Percentiles rank a stretch among this genome's conserved stretches.
Evolutionary conservation across 2,329 filamentous ascomycete genomes (phyloP).

Genomic region (Mycosphaerelloides madeirae): DNA sequence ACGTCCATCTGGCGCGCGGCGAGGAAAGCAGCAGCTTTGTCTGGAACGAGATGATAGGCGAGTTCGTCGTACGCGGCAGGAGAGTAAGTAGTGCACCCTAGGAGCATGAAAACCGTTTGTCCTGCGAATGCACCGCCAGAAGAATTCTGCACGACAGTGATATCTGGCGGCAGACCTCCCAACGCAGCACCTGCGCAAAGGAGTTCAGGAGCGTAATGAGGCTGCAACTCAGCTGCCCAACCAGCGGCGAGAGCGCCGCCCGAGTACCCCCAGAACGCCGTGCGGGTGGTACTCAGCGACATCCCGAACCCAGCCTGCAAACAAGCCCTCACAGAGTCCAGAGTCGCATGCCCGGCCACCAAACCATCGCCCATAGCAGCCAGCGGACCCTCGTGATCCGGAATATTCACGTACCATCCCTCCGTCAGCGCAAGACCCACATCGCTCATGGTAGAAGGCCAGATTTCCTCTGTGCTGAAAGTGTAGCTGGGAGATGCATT

Average conservation of each 20-base stretch:
- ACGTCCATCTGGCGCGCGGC: slow-evolving; percentile 3
- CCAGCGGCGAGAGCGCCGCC: slow-evolving; percentile 49
- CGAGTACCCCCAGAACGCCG: slow-evolving; percentile 48
- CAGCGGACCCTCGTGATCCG: slow-evolving; percentile 40
- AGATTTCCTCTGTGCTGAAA: too few species aligned
- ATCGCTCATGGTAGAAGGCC: too few species aligned
- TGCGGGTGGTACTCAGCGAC: background rate
- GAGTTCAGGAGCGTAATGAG: slow-evolving; percentile 50
- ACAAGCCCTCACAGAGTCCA: slow-evolving; percentile 40
- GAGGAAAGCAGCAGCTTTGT: slow-evolving; percentile 32
- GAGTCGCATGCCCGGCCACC: slow-evolving; percentile 38
- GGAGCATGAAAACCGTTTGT: slow-evolving; percentile 28
- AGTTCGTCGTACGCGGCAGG: slow-evolving; percentile 24
- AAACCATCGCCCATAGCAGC: slow-evolving; percentile 39
- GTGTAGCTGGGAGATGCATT: slow-evolving; percentile 31
- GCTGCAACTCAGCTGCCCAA: slow-evolving; percentile 48
- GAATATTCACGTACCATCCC: slow-evolving; percentile 44
- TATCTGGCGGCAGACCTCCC: slow-evolving; percentile 43
- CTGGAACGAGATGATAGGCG: slow-evolving; percentile 17
- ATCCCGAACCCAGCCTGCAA: slow-evolving; percentile 9
- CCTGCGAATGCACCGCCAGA: slow-evolving; percentile 25
- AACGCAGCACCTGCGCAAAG: slow-evolving; percentile 44
- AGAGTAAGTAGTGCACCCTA: slow-evolving; percentile 31
- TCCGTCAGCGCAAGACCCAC: slow-evolving; percentile 30
- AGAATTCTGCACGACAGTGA: slow-evolving; percentile 34